Percentiles rank a stretch among this genome's conserved stretches.
phyloP scores from a whole-genome alignment of 2,329 filamentous ascomycete species.

The Tolypocladium tropicale region DNA sequence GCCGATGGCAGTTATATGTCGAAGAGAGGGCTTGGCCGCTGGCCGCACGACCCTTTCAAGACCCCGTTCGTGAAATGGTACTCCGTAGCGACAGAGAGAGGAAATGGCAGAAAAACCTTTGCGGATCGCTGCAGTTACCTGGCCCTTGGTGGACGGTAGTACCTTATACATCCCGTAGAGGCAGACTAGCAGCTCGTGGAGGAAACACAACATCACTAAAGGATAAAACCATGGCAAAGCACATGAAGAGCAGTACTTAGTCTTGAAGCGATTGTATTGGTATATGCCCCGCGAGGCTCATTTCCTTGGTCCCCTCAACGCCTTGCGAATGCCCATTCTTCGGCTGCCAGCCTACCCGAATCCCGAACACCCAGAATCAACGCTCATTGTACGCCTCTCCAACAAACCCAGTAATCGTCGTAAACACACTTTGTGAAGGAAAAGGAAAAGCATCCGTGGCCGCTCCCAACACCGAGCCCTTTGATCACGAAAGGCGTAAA shows the following conservation, averaged over 20 bases:
- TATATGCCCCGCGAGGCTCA: not conserved
- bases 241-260: too few species aligned
- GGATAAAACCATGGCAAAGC: not conserved
- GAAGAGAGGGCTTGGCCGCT: not conserved
- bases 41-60: not conserved
- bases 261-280: not conserved
- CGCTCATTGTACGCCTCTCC: not conserved
- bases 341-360: not conserved
- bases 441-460: too few species aligned
- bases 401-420: not conserved
- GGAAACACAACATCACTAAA: too few species aligned
- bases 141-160: too few species aligned
- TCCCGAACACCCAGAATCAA: not conserved
- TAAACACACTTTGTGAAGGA: not conserved
- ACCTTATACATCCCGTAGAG: too few species aligned
- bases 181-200: too few species aligned
- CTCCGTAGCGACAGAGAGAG: not conserved
- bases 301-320: not conserved
- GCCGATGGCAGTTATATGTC: not conserved
- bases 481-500: not conserved
- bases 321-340: not conserved
- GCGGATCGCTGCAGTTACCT: too few species aligned
- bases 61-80: not conserved
- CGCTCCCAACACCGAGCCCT: not conserved
- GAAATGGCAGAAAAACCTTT: not conserved